These are phyloP conservation scores for Lentinula raphanica DNA, from an alignment of 768 basidiomycete species.

Conservation along the genomic window DNA sequence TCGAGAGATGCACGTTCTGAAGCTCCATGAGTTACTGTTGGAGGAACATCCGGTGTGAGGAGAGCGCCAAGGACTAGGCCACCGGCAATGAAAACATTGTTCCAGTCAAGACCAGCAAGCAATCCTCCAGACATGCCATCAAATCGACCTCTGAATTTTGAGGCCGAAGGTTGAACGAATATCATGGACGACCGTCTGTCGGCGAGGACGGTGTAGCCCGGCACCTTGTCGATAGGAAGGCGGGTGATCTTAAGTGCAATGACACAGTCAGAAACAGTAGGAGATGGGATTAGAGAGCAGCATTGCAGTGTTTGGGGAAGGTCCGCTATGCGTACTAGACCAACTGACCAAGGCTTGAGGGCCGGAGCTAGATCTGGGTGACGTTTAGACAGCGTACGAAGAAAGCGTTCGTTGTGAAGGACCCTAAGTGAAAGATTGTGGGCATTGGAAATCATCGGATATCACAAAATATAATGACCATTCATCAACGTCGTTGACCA, in stretches of 20 bases:
- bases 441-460: background rate
- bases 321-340: slow-evolving; percentile 8
- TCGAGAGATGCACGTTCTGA: background rate
- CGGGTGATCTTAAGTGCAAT: slow-evolving; percentile 1
- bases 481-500: slow-evolving; percentile 13
- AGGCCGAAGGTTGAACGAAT: slow-evolving; percentile 9
- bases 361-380: background rate
- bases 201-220: slow-evolving; percentile 11
- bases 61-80: slow-evolving; percentile 12
- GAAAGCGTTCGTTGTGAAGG: slow-evolving; percentile 11
- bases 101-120: slow-evolving; percentile 13
- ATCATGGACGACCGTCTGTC: slow-evolving; percentile 1
- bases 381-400: slow-evolving; percentile 10
- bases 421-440: slow-evolving; percentile 8
- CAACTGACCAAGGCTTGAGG: slow-evolving; percentile 8
- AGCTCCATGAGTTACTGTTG: background rate
- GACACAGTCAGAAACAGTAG: background rate
- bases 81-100: slow-evolving; percentile 13
- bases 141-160: slow-evolving; percentile 9
- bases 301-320: background rate
- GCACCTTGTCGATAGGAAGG: background rate
- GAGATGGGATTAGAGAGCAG: background rate
- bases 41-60: slow-evolving; percentile 9
- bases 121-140: slow-evolving; percentile 11
- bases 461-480: slow-evolving; percentile 2